These are phyloP conservation scores for Nannochloris sp. DNA, from an alignment of 139 green algal genomes.

Conservation along the genomic window DNA sequence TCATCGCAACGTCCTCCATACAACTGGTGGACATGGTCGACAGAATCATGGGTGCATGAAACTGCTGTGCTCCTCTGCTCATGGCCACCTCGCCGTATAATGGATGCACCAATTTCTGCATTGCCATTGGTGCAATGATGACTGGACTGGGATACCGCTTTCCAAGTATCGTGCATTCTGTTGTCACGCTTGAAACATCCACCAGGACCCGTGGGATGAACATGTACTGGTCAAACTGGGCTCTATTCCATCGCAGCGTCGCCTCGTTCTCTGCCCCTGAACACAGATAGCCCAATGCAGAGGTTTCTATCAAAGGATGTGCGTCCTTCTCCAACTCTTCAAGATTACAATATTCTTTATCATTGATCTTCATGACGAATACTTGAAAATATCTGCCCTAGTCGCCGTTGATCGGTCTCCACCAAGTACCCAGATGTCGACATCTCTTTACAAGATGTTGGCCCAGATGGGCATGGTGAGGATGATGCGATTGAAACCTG, in stretches of 20 bases:
- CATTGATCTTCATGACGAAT: neutral
- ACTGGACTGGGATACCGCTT: slow-evolving; percentile 40
- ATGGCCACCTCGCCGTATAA: slow-evolving; percentile 56
- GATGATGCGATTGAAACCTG: too few relatives aligned
- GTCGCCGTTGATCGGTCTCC: too few relatives aligned
- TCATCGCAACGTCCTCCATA: slow-evolving; percentile 39
- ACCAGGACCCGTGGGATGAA: slow-evolving; percentile 53
- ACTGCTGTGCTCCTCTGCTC: slow-evolving; percentile 23
- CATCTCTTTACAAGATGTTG: too few relatives aligned
- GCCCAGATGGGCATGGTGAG: too few relatives aligned
- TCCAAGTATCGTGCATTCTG: slow-evolving; percentile 30
- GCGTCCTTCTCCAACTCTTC: slow-evolving; percentile 23
- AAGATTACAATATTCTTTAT: slow-evolving; percentile 16
- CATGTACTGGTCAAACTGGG: slow-evolving; percentile 28
- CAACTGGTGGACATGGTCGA: slow-evolving; percentile 64
- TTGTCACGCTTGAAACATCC: slow-evolving; percentile 47
- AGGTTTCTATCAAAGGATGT: slow-evolving; percentile 7
- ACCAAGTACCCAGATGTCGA: too few relatives aligned
- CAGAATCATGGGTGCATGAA: slow-evolving; percentile 46
- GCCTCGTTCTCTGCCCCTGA: slow-evolving; percentile 28
- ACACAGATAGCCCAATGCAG: slow-evolving; percentile 41
- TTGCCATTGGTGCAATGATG: slow-evolving; percentile 76
- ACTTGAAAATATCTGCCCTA: too few relatives aligned
- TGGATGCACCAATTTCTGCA: slow-evolving; percentile 65
- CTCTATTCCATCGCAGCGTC: slow-evolving; percentile 44